These are phyloP conservation scores for Pythium chondricola DNA, from an alignment of 352 stramenopile species.

Conservation along the genomic window DNA sequence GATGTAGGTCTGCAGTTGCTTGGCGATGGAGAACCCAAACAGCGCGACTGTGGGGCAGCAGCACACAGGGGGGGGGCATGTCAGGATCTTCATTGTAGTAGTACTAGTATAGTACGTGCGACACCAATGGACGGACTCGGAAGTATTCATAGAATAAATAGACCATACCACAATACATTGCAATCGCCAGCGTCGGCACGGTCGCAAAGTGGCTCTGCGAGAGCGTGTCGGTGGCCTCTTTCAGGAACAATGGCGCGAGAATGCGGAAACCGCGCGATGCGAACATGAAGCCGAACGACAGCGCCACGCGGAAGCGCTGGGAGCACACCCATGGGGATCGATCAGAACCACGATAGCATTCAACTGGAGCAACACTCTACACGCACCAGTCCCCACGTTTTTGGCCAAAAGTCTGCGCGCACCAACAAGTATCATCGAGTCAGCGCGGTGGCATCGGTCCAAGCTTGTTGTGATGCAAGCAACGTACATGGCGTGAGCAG, in stretches of 20 bases:
- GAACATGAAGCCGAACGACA: slow-evolving; percentile 68
- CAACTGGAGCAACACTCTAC: no score
- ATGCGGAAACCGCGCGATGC: slow-evolving; percentile 60
- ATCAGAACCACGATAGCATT: no score
- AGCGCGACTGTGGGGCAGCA: no score
- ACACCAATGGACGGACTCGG: no score
- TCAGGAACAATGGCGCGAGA: slow-evolving; percentile 64
- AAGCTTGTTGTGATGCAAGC: no score
- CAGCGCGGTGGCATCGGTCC: no score
- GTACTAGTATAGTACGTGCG: no score
- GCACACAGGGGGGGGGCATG: no score
- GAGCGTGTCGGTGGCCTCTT: slow-evolving; percentile 55
- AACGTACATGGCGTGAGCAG: slow-evolving; percentile 70
- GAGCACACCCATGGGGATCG: no score
- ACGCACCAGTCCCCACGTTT: slow-evolving; percentile 61
- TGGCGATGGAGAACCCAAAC: slow-evolving; percentile 80
- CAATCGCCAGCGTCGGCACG: slow-evolving; percentile 41
- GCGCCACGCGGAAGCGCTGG: slow-evolving; percentile 49
- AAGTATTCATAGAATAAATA: no score
- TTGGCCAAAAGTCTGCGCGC: slow-evolving; percentile 62
- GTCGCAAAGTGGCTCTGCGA: slow-evolving; percentile 26
- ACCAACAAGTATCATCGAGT: neutral
- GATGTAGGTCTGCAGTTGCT: slow-evolving; percentile 92
- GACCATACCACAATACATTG: slow-evolving; percentile 69
- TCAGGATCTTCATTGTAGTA: no score